Percentiles rank a stretch among this genome's conserved stretches.
phyloP scores from a whole-genome alignment of 495 filamentous ascomycete genomes.

The Mycothermus thermophilus region DNA sequence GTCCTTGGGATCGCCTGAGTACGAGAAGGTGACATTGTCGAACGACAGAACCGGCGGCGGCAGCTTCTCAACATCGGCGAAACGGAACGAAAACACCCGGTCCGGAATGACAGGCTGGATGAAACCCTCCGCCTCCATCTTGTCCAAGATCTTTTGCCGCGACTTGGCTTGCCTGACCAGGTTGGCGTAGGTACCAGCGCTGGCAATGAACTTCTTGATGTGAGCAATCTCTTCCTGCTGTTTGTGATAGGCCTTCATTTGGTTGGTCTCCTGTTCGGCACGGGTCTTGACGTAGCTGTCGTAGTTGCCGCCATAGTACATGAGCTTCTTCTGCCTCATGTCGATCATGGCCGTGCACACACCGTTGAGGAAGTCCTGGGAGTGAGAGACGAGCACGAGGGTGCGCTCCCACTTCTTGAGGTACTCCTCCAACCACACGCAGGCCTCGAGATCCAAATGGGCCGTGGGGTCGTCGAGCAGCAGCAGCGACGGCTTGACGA shows the following conservation, averaged over 20 bases:
- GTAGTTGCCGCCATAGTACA: conserved; percentile 99
- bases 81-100: conserved; percentile 93
- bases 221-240: conserved; percentile 98
- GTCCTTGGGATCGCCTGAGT: conserved; percentile 77
- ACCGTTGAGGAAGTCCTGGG: conserved; percentile 97
- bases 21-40: conserved; percentile 95
- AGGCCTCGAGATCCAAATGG: conserved; percentile 98
- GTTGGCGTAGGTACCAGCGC: conserved; percentile 99
- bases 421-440: conserved; percentile 99
- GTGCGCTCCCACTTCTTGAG: conserved; percentile 99
- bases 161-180: conserved; percentile 97
- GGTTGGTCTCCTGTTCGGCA: conserved; percentile 88
- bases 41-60: conserved; percentile 93
- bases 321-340: conserved; percentile 77
- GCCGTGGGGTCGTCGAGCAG: conserved; percentile 97
- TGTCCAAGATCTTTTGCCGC: conserved; percentile 98
- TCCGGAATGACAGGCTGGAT: conserved; percentile 81
- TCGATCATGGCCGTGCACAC: conserved; percentile 99
- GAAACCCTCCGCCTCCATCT: conserved; percentile 99
- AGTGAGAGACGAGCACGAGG: conserved; percentile 93
- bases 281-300: conserved; percentile 96
- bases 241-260: conserved; percentile 96
- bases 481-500: conserved; percentile 91
- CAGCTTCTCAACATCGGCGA: conserved; percentile 96
- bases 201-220: conserved; percentile 99